Evolutionary conservation across 192 early-diverging fungal species (phyloP), one percentile per base, ranked within the genome.

Genomic region (Martensiomyces pterosporus): DNA sequence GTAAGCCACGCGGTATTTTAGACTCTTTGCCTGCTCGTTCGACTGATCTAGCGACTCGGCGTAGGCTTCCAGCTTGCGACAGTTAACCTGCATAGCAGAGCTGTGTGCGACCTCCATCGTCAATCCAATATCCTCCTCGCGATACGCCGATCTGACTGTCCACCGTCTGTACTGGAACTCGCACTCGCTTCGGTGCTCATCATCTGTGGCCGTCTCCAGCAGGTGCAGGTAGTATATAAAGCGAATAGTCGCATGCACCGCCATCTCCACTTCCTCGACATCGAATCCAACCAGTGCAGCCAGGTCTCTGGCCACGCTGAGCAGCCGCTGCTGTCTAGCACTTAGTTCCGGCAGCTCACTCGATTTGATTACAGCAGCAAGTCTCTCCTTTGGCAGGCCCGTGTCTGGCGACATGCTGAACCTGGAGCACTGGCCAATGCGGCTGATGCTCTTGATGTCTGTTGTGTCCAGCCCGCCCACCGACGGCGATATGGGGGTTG

Each of bases 71-170:
- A 67, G 41, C 13, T 36, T 25, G 0, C n/a, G 18, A 23, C 40
- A 49, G 17, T 55, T 60, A 7, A 36, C 35, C 3, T 55, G 55
- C 43, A 64, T 44, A 14, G 48, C 59, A 10, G 39, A 15, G 3
- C 29, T 25, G 39, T 27, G 16, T 24, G 41, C 39, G 6, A 56
- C 56, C 4, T 51, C 55, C 35, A 64, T 18, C 2, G 50, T 25
- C 10, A 63, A 36, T 2, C 67, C 55, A 9, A 43, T 24, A 9
- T 57, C 55, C 16, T 70, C 67, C 39, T 70, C 67, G 33, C 67
- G 55, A 47, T 70, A 70, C 27, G 56, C 56, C 21, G 67, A 39
- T 6, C 67, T 59, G 33, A 70, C 52, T 2, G 38, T 42, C 67
- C 67, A 70, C 43, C 67, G 25, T 2, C 55, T 42, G 26, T 42